Evolutionary conservation across 1,284 basidiomycete species (phyloP), one percentile per base, ranked within the genome.

Genomic region (Trametes pubescens): DNA sequence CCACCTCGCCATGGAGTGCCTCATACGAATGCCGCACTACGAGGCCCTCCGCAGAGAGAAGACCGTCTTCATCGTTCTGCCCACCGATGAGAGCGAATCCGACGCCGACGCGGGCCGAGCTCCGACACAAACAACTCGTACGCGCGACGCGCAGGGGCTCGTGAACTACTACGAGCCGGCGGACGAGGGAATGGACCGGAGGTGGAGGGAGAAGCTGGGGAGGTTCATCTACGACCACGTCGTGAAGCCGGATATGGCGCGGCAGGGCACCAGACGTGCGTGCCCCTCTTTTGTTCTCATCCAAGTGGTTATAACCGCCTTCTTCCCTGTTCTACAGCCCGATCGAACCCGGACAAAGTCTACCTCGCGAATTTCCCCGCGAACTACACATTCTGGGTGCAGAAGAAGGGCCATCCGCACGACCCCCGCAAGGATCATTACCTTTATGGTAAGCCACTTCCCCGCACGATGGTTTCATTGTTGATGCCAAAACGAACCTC

Each of bases 201-300:
- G 56, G 16, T 74, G 69, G 72, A 70, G 68, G 66, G 49, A 46
- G 47, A 72, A 66, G 51, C 53, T 76, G 24, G 75, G 75, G 10
- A 56, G 61, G 18, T 67, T 65, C 22, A 35, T 75, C 16, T 71
- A 70, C 10, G 49, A 62, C 10, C 18, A 64, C 16, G 66, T 75
- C 16, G 63, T 76, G 37, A 62, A 65, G 52, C 49, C 59, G 26
- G 71, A 71, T 3, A 53, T 70, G 46, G 34, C 34, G 26, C 56
- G 44, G 26, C 37, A 64, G 34, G 67, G 66, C 2, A 49, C 67
- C 24, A 34, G 51, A 43, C 62, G 66, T 69, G 58, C 49, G 66
- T 66, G 22, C 21, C 49, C 37, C 46, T 53, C 16, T 32, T 21
- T 22, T 55, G 29, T 29, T 21, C 22, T 29, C 16, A 21, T 37